Percentiles rank a stretch among this genome's conserved stretches.
Evolutionary conservation across 352 stramenopile genomes (phyloP).

Genomic region (Globisporangium orthogonon): DNA sequence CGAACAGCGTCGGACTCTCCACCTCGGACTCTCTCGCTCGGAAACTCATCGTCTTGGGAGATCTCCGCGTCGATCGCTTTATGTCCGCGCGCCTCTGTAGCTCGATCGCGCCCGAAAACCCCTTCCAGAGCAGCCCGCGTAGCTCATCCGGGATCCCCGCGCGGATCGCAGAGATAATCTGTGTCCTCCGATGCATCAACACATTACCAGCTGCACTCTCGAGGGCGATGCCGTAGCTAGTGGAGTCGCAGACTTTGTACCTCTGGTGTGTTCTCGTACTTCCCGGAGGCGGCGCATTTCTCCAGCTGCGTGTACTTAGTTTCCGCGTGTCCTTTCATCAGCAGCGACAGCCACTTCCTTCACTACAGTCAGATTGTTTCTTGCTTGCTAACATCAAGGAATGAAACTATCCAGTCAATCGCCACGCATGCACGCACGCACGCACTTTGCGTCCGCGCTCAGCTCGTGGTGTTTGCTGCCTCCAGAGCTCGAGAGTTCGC

Average conservation of each 20-base stretch:
- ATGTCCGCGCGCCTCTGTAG: slow-evolving; percentile 55
- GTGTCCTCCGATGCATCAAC: background rate
- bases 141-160: slow-evolving; percentile 74
- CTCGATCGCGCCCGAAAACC: slow-evolving; percentile 56
- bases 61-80: slow-evolving; percentile 42
- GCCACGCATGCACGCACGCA: background rate
- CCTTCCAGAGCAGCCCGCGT: slow-evolving; percentile 66
- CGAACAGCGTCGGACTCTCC: slow-evolving; percentile 25
- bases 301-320: slow-evolving; percentile 82
- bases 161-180: slow-evolving; percentile 73
- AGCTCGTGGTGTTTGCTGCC: slow-evolving; percentile 32
- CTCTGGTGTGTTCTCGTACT: slow-evolving; percentile 58
- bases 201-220: background rate
- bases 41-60: slow-evolving; percentile 41
- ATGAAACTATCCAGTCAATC: too few species aligned
- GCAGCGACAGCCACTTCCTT: slow-evolving; percentile 61
- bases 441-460: slow-evolving; percentile 48
- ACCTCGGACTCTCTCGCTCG: slow-evolving; percentile 6
- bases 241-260: slow-evolving; percentile 15
- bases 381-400: too few species aligned
- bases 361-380: background rate
- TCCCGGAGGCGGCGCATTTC: slow-evolving; percentile 55
- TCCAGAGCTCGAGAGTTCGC: slow-evolving; percentile 26
- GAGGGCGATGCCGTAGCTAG: too few species aligned
- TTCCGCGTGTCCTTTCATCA: slow-evolving; percentile 70